Evolutionary conservation across 345 rosid genomes (phyloP).

Genomic region (Corchorus capsularis): DNA sequence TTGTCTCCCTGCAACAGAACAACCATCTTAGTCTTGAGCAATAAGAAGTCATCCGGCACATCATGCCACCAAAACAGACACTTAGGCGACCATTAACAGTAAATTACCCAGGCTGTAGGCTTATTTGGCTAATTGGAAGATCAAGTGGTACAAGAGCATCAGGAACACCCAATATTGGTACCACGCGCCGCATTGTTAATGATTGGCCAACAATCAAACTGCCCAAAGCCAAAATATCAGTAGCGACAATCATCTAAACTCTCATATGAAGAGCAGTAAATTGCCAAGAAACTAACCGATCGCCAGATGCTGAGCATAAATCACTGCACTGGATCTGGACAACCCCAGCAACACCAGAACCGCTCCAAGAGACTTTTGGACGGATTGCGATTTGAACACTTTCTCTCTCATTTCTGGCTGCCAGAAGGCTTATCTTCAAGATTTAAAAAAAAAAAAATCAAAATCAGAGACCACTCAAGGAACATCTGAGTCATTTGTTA

Average conservation of each 20-base stretch:
- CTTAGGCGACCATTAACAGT: constrained; percentile 14
- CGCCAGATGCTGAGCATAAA: constrained; percentile 79
- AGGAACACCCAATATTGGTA: constrained; percentile 85
- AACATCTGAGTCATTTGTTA: constrained; percentile 1
- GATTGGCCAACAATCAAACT: constrained; percentile 86
- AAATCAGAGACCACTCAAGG: constrained; percentile 24
- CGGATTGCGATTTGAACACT: constrained; percentile 92
- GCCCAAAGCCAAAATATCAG: constrained; percentile 31
- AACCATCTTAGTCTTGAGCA: constrained; percentile 22
- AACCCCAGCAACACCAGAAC: constrained; percentile 62
- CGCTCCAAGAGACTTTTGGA: constrained; percentile 90
- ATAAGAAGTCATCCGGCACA: constrained; percentile 17
- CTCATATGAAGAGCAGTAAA: constrained; percentile 23
- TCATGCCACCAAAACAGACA: constrained; percentile 10
- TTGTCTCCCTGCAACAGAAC: constrained; percentile 69
- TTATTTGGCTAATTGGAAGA: constrained; percentile 69
- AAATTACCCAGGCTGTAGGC: constrained; percentile 78
- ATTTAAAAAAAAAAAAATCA: not conserved
- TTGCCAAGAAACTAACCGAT: constrained; percentile 58
- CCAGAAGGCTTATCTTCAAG: constrained; percentile 82
- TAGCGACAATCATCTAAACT: constrained; percentile 9
- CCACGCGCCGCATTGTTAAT: constrained; percentile 63
- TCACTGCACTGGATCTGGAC: constrained; percentile 89
- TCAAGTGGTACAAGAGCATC: constrained; percentile 98
- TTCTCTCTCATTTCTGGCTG: constrained; percentile 97